phyloP scores from a whole-genome alignment of 306 rosid genomes.

The Spatholobus suberectus region DNA sequence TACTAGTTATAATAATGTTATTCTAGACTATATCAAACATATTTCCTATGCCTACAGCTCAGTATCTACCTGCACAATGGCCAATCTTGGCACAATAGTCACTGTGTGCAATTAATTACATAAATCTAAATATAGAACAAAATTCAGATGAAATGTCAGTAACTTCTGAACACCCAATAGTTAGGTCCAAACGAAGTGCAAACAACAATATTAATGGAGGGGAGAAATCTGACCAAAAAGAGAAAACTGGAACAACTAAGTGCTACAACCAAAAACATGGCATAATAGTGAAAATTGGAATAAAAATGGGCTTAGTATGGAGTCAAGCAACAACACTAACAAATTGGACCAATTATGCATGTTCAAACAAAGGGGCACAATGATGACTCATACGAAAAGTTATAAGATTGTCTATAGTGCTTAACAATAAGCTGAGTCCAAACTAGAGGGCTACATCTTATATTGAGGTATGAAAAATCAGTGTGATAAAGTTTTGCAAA shows the following conservation, averaged over 20 bases:
- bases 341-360: not conserved
- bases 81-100: not conserved
- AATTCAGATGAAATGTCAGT: constrained; percentile 14
- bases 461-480: not conserved
- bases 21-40: not conserved
- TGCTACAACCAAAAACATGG: not conserved
- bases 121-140: not conserved
- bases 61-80: not conserved
- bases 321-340: not conserved
- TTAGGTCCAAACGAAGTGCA: not conserved
- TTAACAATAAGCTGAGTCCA: not conserved
- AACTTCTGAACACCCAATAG: not conserved
- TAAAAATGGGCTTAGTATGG: not conserved
- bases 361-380: not conserved
- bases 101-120: not conserved
- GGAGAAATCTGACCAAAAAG: not conserved
- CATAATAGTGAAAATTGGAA: not conserved
- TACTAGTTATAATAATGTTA: not conserved
- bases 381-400: constrained; percentile 9
- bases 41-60: not conserved
- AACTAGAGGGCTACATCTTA: not conserved
- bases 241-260: not conserved
- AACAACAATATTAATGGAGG: not conserved
- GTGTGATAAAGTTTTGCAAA: not conserved
- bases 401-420: constrained; percentile 28